Percentiles rank a stretch among this genome's conserved stretches.
Evolutionary conservation across 2,329 filamentous ascomycete genomes (phyloP).

Genomic region (Hypoxylon rubiginosum): DNA sequence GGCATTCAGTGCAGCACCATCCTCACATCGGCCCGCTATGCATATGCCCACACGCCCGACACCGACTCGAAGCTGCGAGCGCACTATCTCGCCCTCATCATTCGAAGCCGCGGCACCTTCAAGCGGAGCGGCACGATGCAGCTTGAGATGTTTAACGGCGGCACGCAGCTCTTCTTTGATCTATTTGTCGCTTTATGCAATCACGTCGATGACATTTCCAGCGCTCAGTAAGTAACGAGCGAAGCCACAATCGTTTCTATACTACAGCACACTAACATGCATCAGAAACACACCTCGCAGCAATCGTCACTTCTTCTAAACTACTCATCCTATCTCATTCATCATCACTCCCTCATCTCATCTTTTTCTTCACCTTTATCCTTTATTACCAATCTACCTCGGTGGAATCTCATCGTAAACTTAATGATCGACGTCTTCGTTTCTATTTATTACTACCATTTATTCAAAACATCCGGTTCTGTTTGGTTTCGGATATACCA

Average conservation of each 20-base stretch:
- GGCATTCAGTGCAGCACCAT: slow-evolving; percentile 89
- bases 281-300: slow-evolving; percentile 62
- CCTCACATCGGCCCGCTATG: slow-evolving; percentile 86
- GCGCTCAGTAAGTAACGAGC: slow-evolving; percentile 63
- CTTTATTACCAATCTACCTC: slow-evolving; percentile 18
- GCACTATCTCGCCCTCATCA: slow-evolving; percentile 93
- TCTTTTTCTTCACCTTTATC: slow-evolving; percentile 1
- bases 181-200: slow-evolving; percentile 94
- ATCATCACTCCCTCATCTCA: slow-evolving; percentile 15
- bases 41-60: slow-evolving; percentile 89
- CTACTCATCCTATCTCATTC: slow-evolving; percentile 13
- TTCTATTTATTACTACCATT: slow-evolving; percentile 19
- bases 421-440: slow-evolving; percentile 49
- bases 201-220: slow-evolving; percentile 80
- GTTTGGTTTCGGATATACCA: slow-evolving; percentile 32
- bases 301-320: slow-evolving; percentile 57
- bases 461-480: slow-evolving; percentile 31
- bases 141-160: slow-evolving; percentile 90
- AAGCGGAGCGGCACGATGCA: slow-evolving; percentile 97
- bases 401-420: slow-evolving; percentile 25
- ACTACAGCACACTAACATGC: slow-evolving; percentile 33
- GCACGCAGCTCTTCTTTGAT: slow-evolving; percentile 88
- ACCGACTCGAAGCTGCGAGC: slow-evolving; percentile 90
- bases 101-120: slow-evolving; percentile 87
- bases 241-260: not conserved